A percentile compares a stretch with the other conserved stretches of the same genome.
These are phyloP conservation scores for Cyclostephanos invisitatus DNA, from an alignment of 108 stramenopile genomes.

Conservation along the genomic window DNA sequence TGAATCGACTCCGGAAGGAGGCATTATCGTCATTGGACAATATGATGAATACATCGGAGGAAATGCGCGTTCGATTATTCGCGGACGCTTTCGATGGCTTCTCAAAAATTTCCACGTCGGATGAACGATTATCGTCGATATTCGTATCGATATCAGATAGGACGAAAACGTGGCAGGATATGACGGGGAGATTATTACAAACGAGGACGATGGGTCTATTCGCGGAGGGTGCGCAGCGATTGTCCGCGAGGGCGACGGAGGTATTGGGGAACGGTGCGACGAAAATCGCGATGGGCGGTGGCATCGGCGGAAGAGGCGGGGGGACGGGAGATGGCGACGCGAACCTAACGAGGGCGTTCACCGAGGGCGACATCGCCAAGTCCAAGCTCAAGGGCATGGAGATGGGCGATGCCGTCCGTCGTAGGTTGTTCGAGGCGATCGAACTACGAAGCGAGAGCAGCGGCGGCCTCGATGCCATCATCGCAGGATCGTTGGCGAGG, in stretches of 20 bases:
- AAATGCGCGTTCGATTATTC: slow-evolving; percentile 54
- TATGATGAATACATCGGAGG: slow-evolving; percentile 36
- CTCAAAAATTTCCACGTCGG: slow-evolving; percentile 68
- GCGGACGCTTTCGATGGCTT: slow-evolving; percentile 69
- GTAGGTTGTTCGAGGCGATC: slow-evolving; percentile 77
- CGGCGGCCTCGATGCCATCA: slow-evolving; percentile 90
- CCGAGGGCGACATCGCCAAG: slow-evolving; percentile 88
- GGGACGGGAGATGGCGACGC: slow-evolving; percentile 9
- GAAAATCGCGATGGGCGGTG: slow-evolving; percentile 57
- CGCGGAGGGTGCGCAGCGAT: slow-evolving; percentile 77
- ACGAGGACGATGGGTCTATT: slow-evolving; percentile 81
- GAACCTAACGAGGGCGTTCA: slow-evolving; percentile 78
- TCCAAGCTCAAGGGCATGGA: slow-evolving; percentile 84
- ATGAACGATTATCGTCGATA: slow-evolving; percentile 61
- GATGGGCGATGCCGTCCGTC: slow-evolving; percentile 78
- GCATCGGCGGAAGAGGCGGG: background rate
- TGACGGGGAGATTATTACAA: slow-evolving; percentile 72
- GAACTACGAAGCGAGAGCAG: slow-evolving; percentile 81
- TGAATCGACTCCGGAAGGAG: slow-evolving; percentile 63
- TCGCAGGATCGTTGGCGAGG: slow-evolving; percentile 75
- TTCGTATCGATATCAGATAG: slow-evolving; percentile 72
- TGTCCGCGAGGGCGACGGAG: slow-evolving; percentile 67
- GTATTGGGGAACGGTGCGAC: slow-evolving; percentile 63
- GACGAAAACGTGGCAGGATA: slow-evolving; percentile 83
- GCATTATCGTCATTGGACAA: slow-evolving; percentile 53